phyloP scores from a whole-genome alignment of 352 stramenopile species.

The Pythium graminicola region DNA sequence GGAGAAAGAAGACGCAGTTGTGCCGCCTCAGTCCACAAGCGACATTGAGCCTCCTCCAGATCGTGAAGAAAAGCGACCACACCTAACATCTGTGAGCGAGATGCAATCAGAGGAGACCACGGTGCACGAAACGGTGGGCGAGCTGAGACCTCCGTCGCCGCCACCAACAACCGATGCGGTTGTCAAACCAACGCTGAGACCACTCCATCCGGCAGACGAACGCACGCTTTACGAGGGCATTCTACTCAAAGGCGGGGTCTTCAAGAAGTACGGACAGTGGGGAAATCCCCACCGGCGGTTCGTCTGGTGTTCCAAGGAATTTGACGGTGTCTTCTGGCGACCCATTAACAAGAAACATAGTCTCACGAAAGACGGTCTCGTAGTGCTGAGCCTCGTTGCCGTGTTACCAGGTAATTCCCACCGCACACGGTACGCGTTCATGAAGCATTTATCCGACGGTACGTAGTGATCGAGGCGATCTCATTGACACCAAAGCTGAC shows the following conservation, averaged over 20 bases:
- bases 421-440: conserved; percentile 63
- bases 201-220: conserved; percentile 34
- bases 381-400: conserved; percentile 35
- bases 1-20: background rate
- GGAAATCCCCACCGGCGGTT: conserved; percentile 65
- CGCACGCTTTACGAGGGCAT: conserved; percentile 48
- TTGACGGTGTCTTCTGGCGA: conserved; percentile 57
- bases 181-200: background rate
- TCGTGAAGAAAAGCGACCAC: background rate
- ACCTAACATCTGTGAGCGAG: background rate
- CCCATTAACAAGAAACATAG: conserved; percentile 63
- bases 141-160: background rate
- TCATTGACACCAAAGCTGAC: conserved; percentile 7
- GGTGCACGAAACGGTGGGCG: no score
- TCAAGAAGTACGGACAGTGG: conserved; percentile 76
- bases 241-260: conserved; percentile 57
- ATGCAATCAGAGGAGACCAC: no score
- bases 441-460: conserved; percentile 72
- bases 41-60: background rate
- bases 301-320: conserved; percentile 65
- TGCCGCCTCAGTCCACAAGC: background rate
- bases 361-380: conserved; percentile 49
- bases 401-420: conserved; percentile 53
- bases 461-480: conserved; percentile 3
- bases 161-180: background rate